phyloP scores from a whole-genome alignment of 1,284 basidiomycete genomes.

The Puccinia novopanici region DNA sequence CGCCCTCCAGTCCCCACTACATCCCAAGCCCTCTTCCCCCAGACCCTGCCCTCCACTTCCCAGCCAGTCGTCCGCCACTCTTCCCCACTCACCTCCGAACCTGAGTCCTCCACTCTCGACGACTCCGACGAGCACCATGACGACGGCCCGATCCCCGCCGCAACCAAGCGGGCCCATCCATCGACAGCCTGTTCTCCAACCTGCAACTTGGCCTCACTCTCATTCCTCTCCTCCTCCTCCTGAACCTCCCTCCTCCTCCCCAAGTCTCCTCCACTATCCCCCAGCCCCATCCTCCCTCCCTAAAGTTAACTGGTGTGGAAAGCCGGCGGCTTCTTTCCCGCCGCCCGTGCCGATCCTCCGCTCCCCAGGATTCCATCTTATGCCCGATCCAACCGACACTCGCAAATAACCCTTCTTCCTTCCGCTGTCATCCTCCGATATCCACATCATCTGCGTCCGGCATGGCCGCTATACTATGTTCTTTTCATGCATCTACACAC shows the following conservation, averaged over 20 bases:
- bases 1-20: background rate
- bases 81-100: background rate
- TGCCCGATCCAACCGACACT: too few relatives aligned
- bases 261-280: background rate
- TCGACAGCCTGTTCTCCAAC: conserved; percentile 15
- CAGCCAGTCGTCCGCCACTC: background rate
- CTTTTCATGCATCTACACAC: too few relatives aligned
- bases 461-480: too few relatives aligned
- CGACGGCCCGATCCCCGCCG: background rate
- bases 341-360: background rate
- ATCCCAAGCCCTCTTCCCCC: background rate
- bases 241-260: background rate
- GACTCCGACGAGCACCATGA: background rate
- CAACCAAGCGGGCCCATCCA: background rate
- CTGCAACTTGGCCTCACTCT: background rate
- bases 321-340: conserved; percentile 19
- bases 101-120: background rate
- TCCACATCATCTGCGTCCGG: too few relatives aligned
- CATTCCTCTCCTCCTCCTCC: background rate
- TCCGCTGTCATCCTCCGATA: too few relatives aligned
- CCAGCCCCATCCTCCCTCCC: background rate
- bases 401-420: background rate
- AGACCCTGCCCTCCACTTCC: background rate
- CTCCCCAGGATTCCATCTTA: too few relatives aligned
- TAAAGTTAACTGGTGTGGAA: conserved; percentile 26